phyloP scores from a whole-genome alignment of 2,329 filamentous ascomycete genomes.

The Neoarthrinium moseri region DNA sequence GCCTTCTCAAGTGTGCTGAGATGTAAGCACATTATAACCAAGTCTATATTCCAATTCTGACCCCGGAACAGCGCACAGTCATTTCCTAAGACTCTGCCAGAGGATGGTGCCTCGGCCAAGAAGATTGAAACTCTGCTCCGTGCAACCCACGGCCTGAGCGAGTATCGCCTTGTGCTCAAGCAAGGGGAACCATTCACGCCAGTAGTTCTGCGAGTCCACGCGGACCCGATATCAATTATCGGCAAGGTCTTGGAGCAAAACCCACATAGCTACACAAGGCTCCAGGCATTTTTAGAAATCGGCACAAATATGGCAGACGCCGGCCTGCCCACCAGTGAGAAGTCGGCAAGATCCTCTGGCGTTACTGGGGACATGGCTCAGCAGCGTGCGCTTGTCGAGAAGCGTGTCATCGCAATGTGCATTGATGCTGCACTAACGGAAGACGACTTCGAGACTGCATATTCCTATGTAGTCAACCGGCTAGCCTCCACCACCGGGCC shows the following conservation, averaged over 20 bases:
- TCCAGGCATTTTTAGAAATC: conserved; percentile 71
- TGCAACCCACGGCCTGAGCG: conserved; percentile 72
- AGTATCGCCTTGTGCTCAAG: conserved; percentile 75
- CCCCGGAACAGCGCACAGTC: conserved; percentile 59
- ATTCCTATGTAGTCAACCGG: conserved; percentile 76
- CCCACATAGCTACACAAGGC: conserved; percentile 67
- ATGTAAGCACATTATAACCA: too few relatives aligned
- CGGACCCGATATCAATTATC: conserved; percentile 72
- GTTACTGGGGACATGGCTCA: conserved; percentile 24
- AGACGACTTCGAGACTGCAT: conserved; percentile 83
- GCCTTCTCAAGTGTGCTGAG: conserved; percentile 74
- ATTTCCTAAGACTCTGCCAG: conserved; percentile 58
- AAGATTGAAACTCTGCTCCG: conserved; percentile 64
- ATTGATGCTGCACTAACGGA: conserved; percentile 74
- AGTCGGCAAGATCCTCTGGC: conserved; percentile 24
- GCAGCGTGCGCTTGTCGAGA: conserved; percentile 48
- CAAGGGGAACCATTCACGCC: conserved; percentile 79
- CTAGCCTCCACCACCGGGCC: conserved; percentile 42
- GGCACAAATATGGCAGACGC: conserved; percentile 65
- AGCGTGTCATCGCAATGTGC: conserved; percentile 75
- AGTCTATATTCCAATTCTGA: too few relatives aligned
- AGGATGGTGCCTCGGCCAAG: conserved; percentile 48
- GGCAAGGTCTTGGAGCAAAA: conserved; percentile 76
- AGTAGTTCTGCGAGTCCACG: conserved; percentile 72
- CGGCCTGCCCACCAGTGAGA: conserved; percentile 41